These are phyloP conservation scores for Chaetomiaceae sp. DNA, from an alignment of 2,329 filamentous ascomycete species.

Conservation along the genomic window DNA sequence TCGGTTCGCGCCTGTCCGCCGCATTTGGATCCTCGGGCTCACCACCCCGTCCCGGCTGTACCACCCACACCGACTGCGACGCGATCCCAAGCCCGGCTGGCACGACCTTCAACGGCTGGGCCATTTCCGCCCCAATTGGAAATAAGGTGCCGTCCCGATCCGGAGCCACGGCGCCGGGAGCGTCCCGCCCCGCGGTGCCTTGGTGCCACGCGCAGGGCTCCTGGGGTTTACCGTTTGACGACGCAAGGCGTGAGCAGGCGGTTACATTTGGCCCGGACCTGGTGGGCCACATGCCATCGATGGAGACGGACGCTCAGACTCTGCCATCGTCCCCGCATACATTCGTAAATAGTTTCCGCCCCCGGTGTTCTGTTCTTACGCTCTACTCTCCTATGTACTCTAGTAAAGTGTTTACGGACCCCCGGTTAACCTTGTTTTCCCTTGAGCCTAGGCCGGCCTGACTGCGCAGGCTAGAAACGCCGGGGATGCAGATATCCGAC, in stretches of 20 bases:
- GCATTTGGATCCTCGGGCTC: slow-evolving; percentile 1
- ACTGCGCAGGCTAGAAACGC: slow-evolving; percentile 1
- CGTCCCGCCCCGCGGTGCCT: neutral
- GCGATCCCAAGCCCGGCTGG: neutral
- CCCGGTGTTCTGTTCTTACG: neutral
- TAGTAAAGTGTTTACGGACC: no score
- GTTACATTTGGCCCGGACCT: neutral
- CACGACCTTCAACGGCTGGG: neutral
- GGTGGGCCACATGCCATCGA: neutral
- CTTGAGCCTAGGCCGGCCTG: neutral
- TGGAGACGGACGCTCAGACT: neutral
- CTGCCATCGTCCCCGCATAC: neutral
- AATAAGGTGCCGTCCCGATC: neutral
- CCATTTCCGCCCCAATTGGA: neutral
- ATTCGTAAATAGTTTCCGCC: neutral
- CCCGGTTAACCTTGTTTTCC: neutral
- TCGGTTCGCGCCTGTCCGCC: neutral
- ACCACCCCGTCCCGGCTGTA: neutral
- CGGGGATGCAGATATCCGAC: slow-evolving; percentile 5
- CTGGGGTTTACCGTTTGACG: neutral
- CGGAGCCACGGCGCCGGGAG: slow-evolving; percentile 1
- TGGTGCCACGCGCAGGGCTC: neutral
- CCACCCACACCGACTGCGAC: slow-evolving; percentile 10
- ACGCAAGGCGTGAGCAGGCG: neutral
- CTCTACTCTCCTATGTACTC: neutral